These are phyloP conservation scores for Blastobotrys arbuscula DNA, from an alignment of 1,139 yeast species.

Conservation along the genomic window DNA sequence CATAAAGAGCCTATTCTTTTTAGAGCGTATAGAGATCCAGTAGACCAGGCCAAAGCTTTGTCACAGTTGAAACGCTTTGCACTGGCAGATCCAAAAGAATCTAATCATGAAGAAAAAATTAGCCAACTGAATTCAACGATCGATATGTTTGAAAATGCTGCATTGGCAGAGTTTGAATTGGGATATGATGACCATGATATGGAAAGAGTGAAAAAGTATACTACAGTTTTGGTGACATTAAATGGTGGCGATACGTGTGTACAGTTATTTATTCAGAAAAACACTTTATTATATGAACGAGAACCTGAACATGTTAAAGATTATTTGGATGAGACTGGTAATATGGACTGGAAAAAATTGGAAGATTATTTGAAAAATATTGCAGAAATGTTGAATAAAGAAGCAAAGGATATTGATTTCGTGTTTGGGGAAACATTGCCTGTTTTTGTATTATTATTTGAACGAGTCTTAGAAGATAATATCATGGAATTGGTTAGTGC, in stretches of 20 bases:
- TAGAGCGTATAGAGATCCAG: slow-evolving; percentile 23
- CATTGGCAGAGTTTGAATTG: slow-evolving; percentile 63
- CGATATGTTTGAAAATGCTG: slow-evolving; percentile 70
- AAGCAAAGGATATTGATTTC: slow-evolving; percentile 36
- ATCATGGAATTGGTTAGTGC: slow-evolving; percentile 31
- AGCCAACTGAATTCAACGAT: slow-evolving; percentile 52
- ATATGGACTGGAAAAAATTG: slow-evolving; percentile 31
- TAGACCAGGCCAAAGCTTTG: slow-evolving; percentile 31
- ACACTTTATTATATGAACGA: slow-evolving; percentile 32
- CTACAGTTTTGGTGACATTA: slow-evolving; percentile 33
- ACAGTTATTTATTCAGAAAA: slow-evolving; percentile 44
- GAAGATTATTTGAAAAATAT: slow-evolving; percentile 30
- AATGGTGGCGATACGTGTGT: slow-evolving; percentile 42
- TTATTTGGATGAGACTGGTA: slow-evolving; percentile 29
- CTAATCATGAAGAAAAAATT: slow-evolving; percentile 35
- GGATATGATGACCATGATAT: slow-evolving; percentile 48
- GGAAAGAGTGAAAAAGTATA: slow-evolving; percentile 36
- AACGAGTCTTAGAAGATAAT: slow-evolving; percentile 35
- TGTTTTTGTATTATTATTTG: slow-evolving; percentile 31
- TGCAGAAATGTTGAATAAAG: slow-evolving; percentile 35
- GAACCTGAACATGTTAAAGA: slow-evolving; percentile 29
- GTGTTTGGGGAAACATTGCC: slow-evolving; percentile 30
- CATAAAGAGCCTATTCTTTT: slow-evolving; percentile 24
- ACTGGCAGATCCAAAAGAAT: slow-evolving; percentile 38
- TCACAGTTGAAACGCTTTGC: slow-evolving; percentile 32